A percentile compares a stretch with the other conserved stretches of the same genome.
phyloP scores from a whole-genome alignment of 768 basidiomycete genomes.

The Suillus americanus region DNA sequence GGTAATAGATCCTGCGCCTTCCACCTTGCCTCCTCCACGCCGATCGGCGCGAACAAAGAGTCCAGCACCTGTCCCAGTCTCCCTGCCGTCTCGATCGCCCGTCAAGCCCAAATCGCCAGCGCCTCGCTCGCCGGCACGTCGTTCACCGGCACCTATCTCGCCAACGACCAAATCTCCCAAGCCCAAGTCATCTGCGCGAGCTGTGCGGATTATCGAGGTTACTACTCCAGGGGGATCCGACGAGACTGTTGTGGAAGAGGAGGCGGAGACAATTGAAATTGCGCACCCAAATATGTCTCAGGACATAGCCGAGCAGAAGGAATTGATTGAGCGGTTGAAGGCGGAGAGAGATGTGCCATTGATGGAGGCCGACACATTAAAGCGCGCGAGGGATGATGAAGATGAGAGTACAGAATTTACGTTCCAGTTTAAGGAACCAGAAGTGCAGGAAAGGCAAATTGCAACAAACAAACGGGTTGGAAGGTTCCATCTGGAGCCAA shows the following conservation, averaged over 20 bases:
- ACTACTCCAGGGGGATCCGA: constrained; percentile 57
- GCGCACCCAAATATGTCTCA: constrained; percentile 62
- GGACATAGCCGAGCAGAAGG: constrained; percentile 77
- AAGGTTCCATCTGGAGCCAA: constrained; percentile 57
- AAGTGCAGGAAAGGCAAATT: constrained; percentile 55
- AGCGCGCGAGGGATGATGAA: constrained; percentile 43
- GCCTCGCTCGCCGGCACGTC: constrained; percentile 32
- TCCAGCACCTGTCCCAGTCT: constrained; percentile 31
- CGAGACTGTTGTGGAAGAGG: constrained; percentile 66
- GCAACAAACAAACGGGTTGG: constrained; percentile 65
- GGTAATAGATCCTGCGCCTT: constrained; percentile 14
- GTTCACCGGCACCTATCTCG: constrained; percentile 30
- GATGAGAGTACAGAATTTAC: constrained; percentile 50
- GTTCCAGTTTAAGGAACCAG: constrained; percentile 72
- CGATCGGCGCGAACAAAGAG: constrained; percentile 44
- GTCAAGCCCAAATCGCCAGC: constrained; percentile 30
- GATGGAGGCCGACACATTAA: constrained; percentile 32
- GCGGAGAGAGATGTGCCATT: constrained; percentile 48
- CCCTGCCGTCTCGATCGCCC: constrained; percentile 1
- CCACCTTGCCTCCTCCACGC: constrained; percentile 39
- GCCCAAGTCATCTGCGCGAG: constrained; percentile 17
- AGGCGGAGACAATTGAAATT: constrained; percentile 55
- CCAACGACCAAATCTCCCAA: constrained; percentile 39
- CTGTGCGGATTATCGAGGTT: constrained; percentile 30
- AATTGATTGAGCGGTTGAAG: constrained; percentile 72